Percentiles rank a stretch among this genome's conserved stretches.
Conservation (phyloP, 108 stramenopile species). For the Schizochytrium sp. region DNA sequence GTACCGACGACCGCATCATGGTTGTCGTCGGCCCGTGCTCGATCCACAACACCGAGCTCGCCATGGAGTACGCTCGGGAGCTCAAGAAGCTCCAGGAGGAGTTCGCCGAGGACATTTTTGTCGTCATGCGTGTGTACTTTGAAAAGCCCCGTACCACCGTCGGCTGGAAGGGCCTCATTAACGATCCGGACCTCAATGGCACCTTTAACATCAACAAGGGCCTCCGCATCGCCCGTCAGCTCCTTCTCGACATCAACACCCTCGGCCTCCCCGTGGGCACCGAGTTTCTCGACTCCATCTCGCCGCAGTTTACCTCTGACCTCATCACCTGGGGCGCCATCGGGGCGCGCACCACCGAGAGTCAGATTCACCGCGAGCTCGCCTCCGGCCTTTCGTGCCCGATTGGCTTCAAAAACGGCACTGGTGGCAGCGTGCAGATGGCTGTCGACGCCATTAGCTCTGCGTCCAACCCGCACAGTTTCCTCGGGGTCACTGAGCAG, state of each 20-base stretch:
- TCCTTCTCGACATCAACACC: neutral
- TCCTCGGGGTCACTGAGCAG: conserved; percentile 10
- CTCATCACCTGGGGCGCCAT: conserved; percentile 15
- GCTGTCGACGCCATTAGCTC: neutral
- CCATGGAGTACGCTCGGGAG: neutral
- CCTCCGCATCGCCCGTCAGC: neutral
- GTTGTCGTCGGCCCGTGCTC: conserved; percentile 9
- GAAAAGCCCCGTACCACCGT: conserved; percentile 13
- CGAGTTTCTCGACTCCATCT: conserved; percentile 10
- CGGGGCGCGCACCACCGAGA: conserved; percentile 4
- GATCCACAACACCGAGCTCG: neutral
- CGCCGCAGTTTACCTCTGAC: neutral
- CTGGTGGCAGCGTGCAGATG: neutral
- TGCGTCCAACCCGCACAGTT: neutral
- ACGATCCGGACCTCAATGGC: conserved; percentile 6
- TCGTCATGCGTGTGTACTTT: conserved; percentile 19
- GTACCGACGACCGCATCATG: neutral
- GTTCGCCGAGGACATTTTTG: neutral
- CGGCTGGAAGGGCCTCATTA: conserved; percentile 15
- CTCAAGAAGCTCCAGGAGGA: neutral
- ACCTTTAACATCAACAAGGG: conserved; percentile 16
- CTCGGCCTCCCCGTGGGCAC: neutral
- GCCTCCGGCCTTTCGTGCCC: conserved; percentile 10
- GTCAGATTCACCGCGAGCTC: conserved; percentile 11
- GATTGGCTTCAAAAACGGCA: conserved; percentile 20